A percentile compares a stretch with the other conserved stretches of the same genome.
These are phyloP conservation scores for Lignosus rhinocerotis DNA, from an alignment of 1,284 basidiomycete species.

Conservation along the genomic window DNA sequence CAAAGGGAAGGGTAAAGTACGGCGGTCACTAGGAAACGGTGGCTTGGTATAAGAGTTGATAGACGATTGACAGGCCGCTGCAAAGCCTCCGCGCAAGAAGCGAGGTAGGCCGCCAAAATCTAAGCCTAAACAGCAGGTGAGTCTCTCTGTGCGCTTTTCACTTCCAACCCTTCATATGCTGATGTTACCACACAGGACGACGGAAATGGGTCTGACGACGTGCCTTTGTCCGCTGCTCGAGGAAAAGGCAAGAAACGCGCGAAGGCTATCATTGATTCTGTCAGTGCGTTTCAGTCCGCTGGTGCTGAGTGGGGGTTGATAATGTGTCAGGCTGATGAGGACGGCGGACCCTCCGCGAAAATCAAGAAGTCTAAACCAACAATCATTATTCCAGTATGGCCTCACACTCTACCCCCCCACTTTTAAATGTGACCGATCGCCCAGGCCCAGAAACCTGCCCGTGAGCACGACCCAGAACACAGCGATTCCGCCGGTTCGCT, in stretches of 20 bases:
- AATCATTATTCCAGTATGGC: not conserved
- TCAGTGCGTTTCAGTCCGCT: not conserved
- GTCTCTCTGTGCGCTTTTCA: not conserved
- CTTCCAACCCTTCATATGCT: not conserved
- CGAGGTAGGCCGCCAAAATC: constrained; percentile 5
- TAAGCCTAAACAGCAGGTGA: not conserved
- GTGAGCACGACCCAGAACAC: not conserved
- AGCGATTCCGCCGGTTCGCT: constrained; percentile 23
- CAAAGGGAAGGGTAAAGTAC: constrained; percentile 13
- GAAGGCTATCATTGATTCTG: not conserved
- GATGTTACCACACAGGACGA: constrained; percentile 1
- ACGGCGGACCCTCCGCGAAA: constrained; percentile 10
- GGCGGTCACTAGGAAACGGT: too few species aligned
- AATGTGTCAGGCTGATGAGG: constrained; percentile 2
- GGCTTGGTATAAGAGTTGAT: too few species aligned
- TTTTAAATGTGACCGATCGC: not conserved
- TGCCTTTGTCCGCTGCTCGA: constrained; percentile 4
- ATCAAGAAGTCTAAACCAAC: constrained; percentile 4
- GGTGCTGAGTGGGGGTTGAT: not conserved
- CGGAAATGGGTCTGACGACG: constrained; percentile 7
- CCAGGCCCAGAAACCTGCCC: not conserved
- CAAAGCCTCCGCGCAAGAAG: constrained; percentile 1
- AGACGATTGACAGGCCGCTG: not conserved
- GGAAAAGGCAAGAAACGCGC: constrained; percentile 16
- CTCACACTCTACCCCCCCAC: not conserved